Percentiles rank a stretch among this genome's conserved stretches.
These are phyloP conservation scores for Colletotrichum liaoningense DNA, from an alignment of 2,329 filamentous ascomycete species.

Conservation along the genomic window DNA sequence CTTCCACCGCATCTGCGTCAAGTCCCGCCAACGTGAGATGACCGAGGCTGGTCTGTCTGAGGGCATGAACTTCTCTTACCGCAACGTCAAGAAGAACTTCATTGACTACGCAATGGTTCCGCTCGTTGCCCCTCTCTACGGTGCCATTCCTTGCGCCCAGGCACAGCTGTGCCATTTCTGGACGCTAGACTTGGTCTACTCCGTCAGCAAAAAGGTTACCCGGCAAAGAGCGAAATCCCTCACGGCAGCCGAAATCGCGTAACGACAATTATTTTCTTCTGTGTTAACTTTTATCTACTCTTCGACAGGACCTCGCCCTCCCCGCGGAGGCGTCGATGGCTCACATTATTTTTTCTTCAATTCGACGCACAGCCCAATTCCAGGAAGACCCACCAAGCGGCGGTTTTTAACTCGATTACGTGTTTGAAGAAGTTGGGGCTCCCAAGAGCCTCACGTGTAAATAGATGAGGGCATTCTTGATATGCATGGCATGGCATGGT, in stretches of 20 bases:
- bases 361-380: conserved; percentile 40
- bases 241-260: conserved; percentile 58
- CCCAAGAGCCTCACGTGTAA: conserved; percentile 53
- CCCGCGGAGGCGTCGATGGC: background rate
- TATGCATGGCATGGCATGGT: conserved; percentile 61
- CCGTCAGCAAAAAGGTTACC: conserved; percentile 77
- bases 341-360: conserved; percentile 37
- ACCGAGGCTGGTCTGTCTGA: conserved; percentile 71
- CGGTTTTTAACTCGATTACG: conserved; percentile 37
- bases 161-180: conserved; percentile 78
- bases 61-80: conserved; percentile 73
- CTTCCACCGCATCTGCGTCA: conserved; percentile 73
- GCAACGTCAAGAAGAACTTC: conserved; percentile 65
- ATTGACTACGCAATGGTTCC: conserved; percentile 75
- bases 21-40: conserved; percentile 74
- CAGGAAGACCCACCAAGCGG: conserved; percentile 35
- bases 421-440: conserved; percentile 44
- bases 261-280: conserved; percentile 40
- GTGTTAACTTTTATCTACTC: conserved; percentile 12
- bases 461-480: conserved; percentile 62
- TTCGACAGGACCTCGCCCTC: conserved; percentile 15
- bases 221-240: conserved; percentile 60
- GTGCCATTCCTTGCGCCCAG: conserved; percentile 74
- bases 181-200: conserved; percentile 76
- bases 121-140: conserved; percentile 75